Evolutionary conservation across 2,329 filamentous ascomycete species (phyloP).

Genomic region (Xylaria sp.): DNA sequence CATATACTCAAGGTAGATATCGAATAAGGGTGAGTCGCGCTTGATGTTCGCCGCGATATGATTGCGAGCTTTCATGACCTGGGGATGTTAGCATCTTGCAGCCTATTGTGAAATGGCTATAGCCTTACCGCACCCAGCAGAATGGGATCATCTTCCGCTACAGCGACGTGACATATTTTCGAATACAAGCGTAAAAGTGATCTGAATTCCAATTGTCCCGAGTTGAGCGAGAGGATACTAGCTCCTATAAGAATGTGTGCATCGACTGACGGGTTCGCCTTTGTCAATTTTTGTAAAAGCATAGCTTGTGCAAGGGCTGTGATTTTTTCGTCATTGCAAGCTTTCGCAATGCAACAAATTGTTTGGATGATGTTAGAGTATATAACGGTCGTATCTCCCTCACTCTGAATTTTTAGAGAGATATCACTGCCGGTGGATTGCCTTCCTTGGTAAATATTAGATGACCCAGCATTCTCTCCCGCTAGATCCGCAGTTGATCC

Average conservation of each 20-base stretch:
- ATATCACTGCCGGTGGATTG: slow-evolving; percentile 76
- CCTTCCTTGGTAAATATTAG: slow-evolving; percentile 57
- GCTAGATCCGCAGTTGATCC: slow-evolving; percentile 53
- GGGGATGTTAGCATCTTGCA: slow-evolving; percentile 23
- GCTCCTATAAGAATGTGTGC: slow-evolving; percentile 84
- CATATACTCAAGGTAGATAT: slow-evolving; percentile 82
- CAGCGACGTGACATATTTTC: slow-evolving; percentile 74
- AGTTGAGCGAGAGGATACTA: slow-evolving; percentile 76
- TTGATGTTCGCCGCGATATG: slow-evolving; percentile 74
- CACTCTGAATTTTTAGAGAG: slow-evolving; percentile 74
- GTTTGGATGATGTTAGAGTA: slow-evolving; percentile 93
- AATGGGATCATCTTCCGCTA: slow-evolving; percentile 69
- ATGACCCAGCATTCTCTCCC: slow-evolving; percentile 46
- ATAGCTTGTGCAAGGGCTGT: slow-evolving; percentile 92
- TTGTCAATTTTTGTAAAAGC: slow-evolving; percentile 92
- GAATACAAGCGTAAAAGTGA: slow-evolving; percentile 84
- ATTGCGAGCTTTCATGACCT: slow-evolving; percentile 77
- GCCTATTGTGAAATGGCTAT: background rate
- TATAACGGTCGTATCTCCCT: slow-evolving; percentile 78
- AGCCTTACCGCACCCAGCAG: slow-evolving; percentile 73
- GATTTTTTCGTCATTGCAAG: slow-evolving; percentile 87
- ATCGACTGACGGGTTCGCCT: slow-evolving; percentile 80
- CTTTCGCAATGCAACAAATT: slow-evolving; percentile 86
- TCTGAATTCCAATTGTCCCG: slow-evolving; percentile 81
- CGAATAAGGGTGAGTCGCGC: slow-evolving; percentile 75